Evolutionary conservation across 2,329 filamentous ascomycete genomes (phyloP), one percentile per base, ranked within the genome.

Genomic region (Aspergillus ibericus): DNA sequence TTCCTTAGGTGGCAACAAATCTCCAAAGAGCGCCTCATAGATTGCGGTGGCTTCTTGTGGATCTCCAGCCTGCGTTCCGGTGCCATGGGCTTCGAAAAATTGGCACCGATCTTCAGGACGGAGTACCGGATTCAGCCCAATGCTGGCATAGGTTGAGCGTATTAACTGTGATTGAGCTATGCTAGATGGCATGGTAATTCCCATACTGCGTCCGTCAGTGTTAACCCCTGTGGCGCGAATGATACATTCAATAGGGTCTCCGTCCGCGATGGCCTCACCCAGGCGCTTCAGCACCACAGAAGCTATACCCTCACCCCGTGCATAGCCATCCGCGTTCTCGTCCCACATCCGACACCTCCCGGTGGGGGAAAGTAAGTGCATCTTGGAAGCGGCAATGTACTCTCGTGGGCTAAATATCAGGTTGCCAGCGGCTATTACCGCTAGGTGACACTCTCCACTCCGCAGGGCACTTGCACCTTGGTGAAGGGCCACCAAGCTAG

Each of bases 291-390:
- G 61, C 0, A 86, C 69, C 0, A 87, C 61, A 0, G 74, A 71
- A 0, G 78, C 78, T 10, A 84, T 68, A 0, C 83, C 83, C 53
- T 87, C 85, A 10, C 81, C 82, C 0, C 83, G 77, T 27, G 74
- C 81, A 67, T 77, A 83, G 7, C 82, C 83, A 61, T 83, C 71
- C 0, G 80, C 83, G 2, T 66, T 67, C 2, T 66, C 70, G 61
- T 80, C 78, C 71, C 75, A 82, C 70, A 77, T 82, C 51, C 78
- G 80, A 13, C 80, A 85, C 36, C 80, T 76, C 1, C 83, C 83
- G 0, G 79, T 78, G 29, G 83, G 78, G 1, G 81, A 82, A 22
- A 86, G 78, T 49, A 84, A 67, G 66, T 79, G 62, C 18, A 70
- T 56, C 22, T 73, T 70, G 50, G 68, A 68, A 56, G 71, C 66